Conservation (phyloP, 768 basidiomycete genomes). For the Termitomyces eurrhizus region DNA sequence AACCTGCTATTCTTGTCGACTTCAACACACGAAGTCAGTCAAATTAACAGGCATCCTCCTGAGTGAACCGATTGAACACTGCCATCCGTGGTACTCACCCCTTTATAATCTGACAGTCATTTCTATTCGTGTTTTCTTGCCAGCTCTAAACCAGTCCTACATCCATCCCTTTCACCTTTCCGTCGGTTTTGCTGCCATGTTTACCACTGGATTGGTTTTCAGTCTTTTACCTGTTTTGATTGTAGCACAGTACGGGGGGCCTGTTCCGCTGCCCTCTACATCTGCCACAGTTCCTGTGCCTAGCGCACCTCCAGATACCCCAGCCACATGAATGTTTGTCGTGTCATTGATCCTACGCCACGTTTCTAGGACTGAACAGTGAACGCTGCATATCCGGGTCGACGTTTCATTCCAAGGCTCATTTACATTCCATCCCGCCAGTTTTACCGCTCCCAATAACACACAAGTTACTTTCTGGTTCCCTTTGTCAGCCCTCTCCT, state of each 20-base stretch:
- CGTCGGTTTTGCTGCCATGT: slow-evolving; percentile 17
- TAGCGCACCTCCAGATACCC: slow-evolving; percentile 34
- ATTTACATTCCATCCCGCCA: no score
- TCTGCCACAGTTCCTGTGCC: no score
- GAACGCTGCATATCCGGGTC: slow-evolving; percentile 30
- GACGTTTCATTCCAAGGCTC: slow-evolving; percentile 35
- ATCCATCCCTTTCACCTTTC: not conserved
- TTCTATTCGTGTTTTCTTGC: not conserved
- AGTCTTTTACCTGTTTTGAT: slow-evolving; percentile 30
- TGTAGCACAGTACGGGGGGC: slow-evolving; percentile 33
- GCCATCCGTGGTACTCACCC: not conserved
- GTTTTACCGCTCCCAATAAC: no score
- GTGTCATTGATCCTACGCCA: not conserved
- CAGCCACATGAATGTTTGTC: slow-evolving; percentile 33
- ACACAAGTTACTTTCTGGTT: no score
- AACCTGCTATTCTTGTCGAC: not conserved
- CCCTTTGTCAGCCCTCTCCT: no score
- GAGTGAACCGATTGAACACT: not conserved
- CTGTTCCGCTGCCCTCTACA: no score
- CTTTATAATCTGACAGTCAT: not conserved
- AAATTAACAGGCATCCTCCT: not conserved
- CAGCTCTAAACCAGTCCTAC: not conserved
- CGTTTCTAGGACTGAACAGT: slow-evolving; percentile 1
- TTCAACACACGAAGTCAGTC: slow-evolving; percentile 1
- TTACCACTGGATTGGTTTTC: slow-evolving; percentile 22